Base-by-base conservation (phyloP, 2,329 filamentous ascomycete species). In the Neofusicoccum ribis region DNA sequence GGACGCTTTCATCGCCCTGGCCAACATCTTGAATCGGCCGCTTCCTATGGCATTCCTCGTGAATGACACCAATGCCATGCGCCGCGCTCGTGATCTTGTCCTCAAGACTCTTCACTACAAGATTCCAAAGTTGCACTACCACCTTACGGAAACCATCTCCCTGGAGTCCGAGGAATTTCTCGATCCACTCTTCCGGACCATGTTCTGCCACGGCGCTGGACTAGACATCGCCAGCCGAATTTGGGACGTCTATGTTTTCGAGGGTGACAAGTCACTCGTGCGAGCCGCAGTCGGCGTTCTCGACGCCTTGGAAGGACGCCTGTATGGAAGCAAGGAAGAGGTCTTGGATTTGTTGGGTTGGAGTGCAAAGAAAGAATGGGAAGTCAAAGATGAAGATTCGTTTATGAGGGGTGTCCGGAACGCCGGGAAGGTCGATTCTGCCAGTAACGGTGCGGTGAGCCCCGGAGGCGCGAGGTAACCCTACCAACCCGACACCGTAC, bases 211-310 rank as follows among this genome's bases (percentile, higher is more conserved):
- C 2, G 89, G 89, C 44, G 78, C 92, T 3, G 84, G 85, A 7
- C 82, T 93, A 15, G 91, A 93, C 71, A 85, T 90, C 69, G 89
- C 88, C 3, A 86, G 88, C 1, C 81, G 92, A 2, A 77, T 95
- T 12, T 94, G 91, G 90, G 92, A 96, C 68, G 86, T 94, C 0
- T 92, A 91, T 69, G 87, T 91, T 3, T 92, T 96, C 69, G 92
- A 96, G 73, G 91, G 91, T 31, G 92, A 96, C 68, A 82, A 85
- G 1, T 82, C 91, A 1, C 80, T 93, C 0, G 85, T 94, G 6
- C 82, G 91, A 0, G 90, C 90, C 1, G 89, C 86, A 0, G 88
- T 93, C 0, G 91, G 89, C 0, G 80, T 91, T 17, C 76, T 95
- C 20, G 75, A 77, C 0, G 73, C 75, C 6, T 69, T 87, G 1